Conservation (phyloP, 2,329 filamentous ascomycete species). For the Pyricularia grisea region DNA sequence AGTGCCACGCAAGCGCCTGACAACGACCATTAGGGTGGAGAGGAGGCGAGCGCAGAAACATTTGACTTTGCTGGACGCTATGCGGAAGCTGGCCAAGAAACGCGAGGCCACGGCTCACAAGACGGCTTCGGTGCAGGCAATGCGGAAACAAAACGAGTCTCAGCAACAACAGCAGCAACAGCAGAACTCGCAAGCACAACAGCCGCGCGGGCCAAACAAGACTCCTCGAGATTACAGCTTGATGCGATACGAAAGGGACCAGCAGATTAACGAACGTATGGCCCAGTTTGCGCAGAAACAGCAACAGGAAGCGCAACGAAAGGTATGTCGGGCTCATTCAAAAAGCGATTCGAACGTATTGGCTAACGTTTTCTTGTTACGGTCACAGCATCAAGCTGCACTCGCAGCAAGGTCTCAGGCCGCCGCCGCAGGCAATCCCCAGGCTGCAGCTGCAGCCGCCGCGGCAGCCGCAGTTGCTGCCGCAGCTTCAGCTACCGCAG, state of each 20-base stretch:
- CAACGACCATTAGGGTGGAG: conserved; percentile 76
- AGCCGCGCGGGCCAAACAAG: conserved; percentile 44
- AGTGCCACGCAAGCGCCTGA: conserved; percentile 55
- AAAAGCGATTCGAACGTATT: conserved; percentile 3
- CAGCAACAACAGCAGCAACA: conserved; percentile 6
- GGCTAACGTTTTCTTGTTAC: conserved; percentile 1
- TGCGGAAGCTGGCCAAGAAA: conserved; percentile 93
- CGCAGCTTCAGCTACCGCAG: conserved; percentile 5
- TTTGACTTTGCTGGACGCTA: conserved; percentile 81
- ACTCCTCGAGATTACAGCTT: conserved; percentile 88
- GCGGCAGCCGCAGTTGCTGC: neutral
- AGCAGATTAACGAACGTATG: conserved; percentile 53
- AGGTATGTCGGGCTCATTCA: conserved; percentile 32
- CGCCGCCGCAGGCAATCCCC: neutral
- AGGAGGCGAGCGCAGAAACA: conserved; percentile 79
- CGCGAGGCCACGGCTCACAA: conserved; percentile 79
- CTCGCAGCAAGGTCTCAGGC: conserved; percentile 5
- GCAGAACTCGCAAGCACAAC: conserved; percentile 16
- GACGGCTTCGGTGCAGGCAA: conserved; percentile 62
- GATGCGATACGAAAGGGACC: conserved; percentile 78
- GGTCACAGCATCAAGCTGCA: neutral
- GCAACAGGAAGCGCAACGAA: conserved; percentile 51
- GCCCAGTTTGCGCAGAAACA: conserved; percentile 46
- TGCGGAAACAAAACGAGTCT: conserved; percentile 70
- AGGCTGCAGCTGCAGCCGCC: neutral